phyloP scores from a whole-genome alignment of 225 moss, liverwort and hornwort species.

The Takakia lepidozioides region DNA sequence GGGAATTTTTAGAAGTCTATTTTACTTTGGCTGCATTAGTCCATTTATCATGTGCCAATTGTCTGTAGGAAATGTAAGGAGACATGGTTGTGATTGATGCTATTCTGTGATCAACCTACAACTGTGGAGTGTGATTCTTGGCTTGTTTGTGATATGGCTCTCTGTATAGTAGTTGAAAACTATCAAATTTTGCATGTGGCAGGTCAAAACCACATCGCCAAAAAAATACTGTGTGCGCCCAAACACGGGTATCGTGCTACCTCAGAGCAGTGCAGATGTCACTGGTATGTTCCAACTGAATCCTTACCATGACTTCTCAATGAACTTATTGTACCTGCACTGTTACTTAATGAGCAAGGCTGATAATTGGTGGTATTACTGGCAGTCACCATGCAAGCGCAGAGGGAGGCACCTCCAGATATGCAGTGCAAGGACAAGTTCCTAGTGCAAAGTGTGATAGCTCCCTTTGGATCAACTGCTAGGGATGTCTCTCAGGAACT shows the following conservation, averaged over 20 bases:
- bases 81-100: too few relatives aligned
- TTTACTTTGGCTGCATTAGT: too few relatives aligned
- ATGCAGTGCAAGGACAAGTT: slow-evolving; percentile 99
- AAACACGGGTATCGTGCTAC: slow-evolving; percentile 81
- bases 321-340: too few relatives aligned
- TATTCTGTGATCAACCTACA: too few relatives aligned
- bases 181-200: not conserved
- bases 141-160: too few relatives aligned
- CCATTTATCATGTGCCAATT: too few relatives aligned
- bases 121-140: too few relatives aligned
- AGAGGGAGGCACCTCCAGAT: slow-evolving; percentile 82
- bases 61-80: too few relatives aligned
- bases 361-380: not conserved
- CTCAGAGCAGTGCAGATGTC: slow-evolving; percentile 91
- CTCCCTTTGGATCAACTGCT: slow-evolving; percentile 37
- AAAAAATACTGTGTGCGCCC: slow-evolving; percentile 99
- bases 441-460: slow-evolving; percentile 92
- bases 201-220: slow-evolving; percentile 98
- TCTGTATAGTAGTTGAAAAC: too few relatives aligned
- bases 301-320: too few relatives aligned
- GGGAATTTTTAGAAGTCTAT: too few relatives aligned
- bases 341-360: not conserved
- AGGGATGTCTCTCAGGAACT: slow-evolving; percentile 88
- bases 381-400: slow-evolving; percentile 97
- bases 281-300: slow-evolving; percentile 73